Evolutionary conservation across 2,329 filamentous ascomycete species (phyloP).

Genomic region (Berkeleyomyces rouxiae): DNA sequence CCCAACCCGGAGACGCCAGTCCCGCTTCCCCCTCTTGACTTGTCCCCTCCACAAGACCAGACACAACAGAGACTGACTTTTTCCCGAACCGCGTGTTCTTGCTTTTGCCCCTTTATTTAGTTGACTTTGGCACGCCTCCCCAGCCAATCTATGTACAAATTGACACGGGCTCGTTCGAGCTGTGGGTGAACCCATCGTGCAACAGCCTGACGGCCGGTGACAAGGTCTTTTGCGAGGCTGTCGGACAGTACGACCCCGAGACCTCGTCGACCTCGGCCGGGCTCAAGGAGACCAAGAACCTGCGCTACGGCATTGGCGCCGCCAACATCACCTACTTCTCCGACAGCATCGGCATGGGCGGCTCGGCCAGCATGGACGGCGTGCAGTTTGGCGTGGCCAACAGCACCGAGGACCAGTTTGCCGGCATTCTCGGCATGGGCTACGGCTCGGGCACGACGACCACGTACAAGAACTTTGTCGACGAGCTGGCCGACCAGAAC

Average conservation of each 20-base stretch:
- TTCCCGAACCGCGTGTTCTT: conserved; percentile 5
- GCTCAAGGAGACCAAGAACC: conserved; percentile 23
- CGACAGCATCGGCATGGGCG: conserved; percentile 29
- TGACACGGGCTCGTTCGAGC: conserved; percentile 43
- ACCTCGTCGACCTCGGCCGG: conserved; percentile 25
- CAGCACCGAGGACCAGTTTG: conserved; percentile 28
- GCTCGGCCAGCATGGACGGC: conserved; percentile 27
- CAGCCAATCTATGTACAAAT: conserved; percentile 38
- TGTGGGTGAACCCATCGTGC: conserved; percentile 46
- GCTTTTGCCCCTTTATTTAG: not conserved
- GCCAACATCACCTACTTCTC: conserved; percentile 34
- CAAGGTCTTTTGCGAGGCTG: conserved; percentile 28
- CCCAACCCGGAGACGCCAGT: not conserved
- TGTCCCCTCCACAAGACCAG: not conserved
- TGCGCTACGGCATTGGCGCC: conserved; percentile 35
- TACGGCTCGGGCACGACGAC: conserved; percentile 37
- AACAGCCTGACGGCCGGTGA: conserved; percentile 28
- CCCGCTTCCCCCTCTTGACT: not conserved
- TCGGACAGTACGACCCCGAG: conserved; percentile 28
- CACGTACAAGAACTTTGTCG: conserved; percentile 34
- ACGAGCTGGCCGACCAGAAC: conserved; percentile 32
- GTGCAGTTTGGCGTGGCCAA: conserved; percentile 52
- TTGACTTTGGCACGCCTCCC: conserved; percentile 36
- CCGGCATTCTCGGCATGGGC: conserved; percentile 58
- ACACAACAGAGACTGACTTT: conserved; percentile 10